Base-by-base conservation (phyloP, 495 filamentous ascomycete genomes). In the Podospora fimiseda region DNA sequence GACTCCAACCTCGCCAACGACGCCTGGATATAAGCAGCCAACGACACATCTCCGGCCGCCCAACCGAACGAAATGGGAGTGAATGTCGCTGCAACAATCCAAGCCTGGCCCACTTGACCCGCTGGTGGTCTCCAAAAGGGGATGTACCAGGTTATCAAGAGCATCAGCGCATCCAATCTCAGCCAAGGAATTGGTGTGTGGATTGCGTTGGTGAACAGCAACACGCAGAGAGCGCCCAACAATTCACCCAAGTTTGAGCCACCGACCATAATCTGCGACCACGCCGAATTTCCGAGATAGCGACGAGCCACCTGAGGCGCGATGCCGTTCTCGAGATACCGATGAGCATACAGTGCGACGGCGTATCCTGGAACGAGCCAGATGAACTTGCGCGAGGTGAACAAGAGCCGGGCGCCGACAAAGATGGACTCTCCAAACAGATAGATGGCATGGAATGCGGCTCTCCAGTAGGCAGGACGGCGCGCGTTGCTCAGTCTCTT, bases 111-210 rank as follows among this genome's bases (percentile, higher is more conserved):
- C 50, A 69, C 67, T 2, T 67, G 44, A 9, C 52, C 56, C 2
- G 36, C 15, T 1, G 46, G 45, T 0, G 68, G 68, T 3, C 53
- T 49, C 49, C 60, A 71, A 42, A 58, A 73, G 1, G 71, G 70
- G 0, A 75, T 52, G 16, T 68, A 73, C 71, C 73, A 74, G 5
- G 71, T 65, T 16, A 69, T 62, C 36, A 70, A 22, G 39, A 72
- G 39, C 50, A 74, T 52, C 13, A 74, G 27, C 2, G 70, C 65
- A 27, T 76, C 72, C 11, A 74, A 30, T 0, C 73, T 60, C 30
- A 76, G 44, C 73, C 73, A 74, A 2, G 72, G 70, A 21, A 76
- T 68, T 11, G 73, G 73, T 21, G 70, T 74, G 15, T 65, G 63
- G 21, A 74, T 58, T 13, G 60, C 45, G 37, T 71, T 68, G 13